Evolutionary conservation across 2,329 filamentous ascomycete genomes (phyloP).

Genomic region (Aspergillus thermomutatus): DNA sequence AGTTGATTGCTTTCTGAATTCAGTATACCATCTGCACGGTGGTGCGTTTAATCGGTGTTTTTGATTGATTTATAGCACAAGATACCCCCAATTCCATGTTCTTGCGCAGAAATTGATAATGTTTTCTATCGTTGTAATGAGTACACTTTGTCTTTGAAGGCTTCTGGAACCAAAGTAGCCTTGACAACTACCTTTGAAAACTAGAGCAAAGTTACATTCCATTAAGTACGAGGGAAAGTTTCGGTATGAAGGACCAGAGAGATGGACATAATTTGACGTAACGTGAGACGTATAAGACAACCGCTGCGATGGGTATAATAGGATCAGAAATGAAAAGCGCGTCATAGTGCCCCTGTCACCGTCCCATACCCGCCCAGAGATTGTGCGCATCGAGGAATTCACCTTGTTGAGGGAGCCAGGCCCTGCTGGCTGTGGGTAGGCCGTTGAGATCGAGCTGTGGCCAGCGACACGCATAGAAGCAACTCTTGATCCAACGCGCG

Average conservation of each 20-base stretch:
- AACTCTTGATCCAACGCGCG: background rate
- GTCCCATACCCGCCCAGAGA: background rate
- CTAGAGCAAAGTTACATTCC: background rate
- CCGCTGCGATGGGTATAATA: background rate
- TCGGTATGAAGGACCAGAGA: background rate
- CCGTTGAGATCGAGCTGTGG: background rate
- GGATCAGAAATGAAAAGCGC: background rate
- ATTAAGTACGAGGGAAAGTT: background rate
- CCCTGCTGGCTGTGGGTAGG: background rate
- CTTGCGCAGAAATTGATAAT: background rate
- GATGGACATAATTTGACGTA: background rate
- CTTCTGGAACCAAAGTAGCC: background rate
- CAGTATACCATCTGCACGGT: background rate
- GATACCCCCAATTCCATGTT: conserved; percentile 6
- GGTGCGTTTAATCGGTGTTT: background rate
- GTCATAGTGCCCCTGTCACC: too few species aligned
- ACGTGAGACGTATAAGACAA: background rate
- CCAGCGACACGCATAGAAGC: background rate
- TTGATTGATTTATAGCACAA: background rate
- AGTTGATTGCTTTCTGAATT: background rate
- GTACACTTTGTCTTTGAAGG: background rate
- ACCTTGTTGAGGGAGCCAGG: background rate
- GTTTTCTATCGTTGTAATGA: background rate
- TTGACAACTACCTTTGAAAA: background rate
- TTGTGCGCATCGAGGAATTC: background rate